Evolutionary conservation across 2,329 filamentous ascomycete genomes (phyloP).

Genomic region (Dactylellina cionopaga): DNA sequence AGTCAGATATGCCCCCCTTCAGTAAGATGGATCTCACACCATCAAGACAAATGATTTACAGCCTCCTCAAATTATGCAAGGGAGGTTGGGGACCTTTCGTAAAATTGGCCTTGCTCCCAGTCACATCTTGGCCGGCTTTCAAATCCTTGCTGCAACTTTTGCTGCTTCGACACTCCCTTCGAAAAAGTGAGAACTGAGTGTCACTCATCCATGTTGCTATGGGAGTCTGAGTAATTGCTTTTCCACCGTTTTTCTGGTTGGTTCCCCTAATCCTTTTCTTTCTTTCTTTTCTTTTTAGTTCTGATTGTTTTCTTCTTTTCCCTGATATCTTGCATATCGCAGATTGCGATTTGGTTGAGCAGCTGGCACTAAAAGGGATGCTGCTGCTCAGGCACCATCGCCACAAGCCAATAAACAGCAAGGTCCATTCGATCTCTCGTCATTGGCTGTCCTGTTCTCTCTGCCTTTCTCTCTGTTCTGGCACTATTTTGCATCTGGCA

Average conservation of each 20-base stretch:
- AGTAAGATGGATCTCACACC: slow-evolving; percentile 46
- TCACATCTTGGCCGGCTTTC: slow-evolving; percentile 46
- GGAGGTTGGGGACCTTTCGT: slow-evolving; percentile 50
- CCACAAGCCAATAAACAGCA: slow-evolving; percentile 24
- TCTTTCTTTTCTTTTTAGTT: slow-evolving; percentile 8
- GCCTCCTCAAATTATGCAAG: slow-evolving; percentile 51
- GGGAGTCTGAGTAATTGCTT: slow-evolving; percentile 36
- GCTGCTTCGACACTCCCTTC: slow-evolving; percentile 35
- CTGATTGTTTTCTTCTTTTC: slow-evolving; percentile 42
- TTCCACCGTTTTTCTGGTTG: slow-evolving; percentile 25
- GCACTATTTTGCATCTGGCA: slow-evolving; percentile 24
- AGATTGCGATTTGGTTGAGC: slow-evolving; percentile 39
- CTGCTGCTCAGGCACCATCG: slow-evolving; percentile 31
- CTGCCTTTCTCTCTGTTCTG: slow-evolving; percentile 22
- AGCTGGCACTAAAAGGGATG: slow-evolving; percentile 10
- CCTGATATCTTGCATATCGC: slow-evolving; percentile 40
- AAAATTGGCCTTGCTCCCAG: slow-evolving; percentile 41
- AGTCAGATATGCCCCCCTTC: slow-evolving; percentile 34
- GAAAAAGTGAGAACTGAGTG: slow-evolving; percentile 27
- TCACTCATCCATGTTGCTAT: slow-evolving; percentile 51
- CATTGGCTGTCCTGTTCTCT: slow-evolving; percentile 11
- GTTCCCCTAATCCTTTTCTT: slow-evolving; percentile 13
- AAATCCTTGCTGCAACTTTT: slow-evolving; percentile 34
- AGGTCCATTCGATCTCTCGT: slow-evolving; percentile 23
- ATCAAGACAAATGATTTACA: slow-evolving; percentile 32